These are phyloP conservation scores for Camellia granthamiana DNA, from an alignment of 148 eudicot species.

Conservation along the genomic window DNA sequence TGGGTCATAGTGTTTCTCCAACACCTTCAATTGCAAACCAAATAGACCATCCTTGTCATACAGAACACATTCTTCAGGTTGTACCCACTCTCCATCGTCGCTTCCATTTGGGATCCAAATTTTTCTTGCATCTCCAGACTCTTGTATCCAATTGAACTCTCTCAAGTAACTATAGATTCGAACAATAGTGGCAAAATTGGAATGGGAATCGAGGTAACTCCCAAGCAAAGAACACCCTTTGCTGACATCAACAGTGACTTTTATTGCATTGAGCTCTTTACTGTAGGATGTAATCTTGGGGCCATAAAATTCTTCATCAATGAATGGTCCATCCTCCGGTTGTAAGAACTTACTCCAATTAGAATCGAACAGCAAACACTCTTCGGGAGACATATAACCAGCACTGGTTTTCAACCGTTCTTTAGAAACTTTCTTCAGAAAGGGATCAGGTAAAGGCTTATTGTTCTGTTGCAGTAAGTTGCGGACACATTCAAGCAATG, in stretches of 20 bases:
- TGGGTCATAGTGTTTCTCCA: slow-evolving; percentile 42
- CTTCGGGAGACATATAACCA: slow-evolving; percentile 48
- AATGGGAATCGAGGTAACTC: slow-evolving; percentile 29
- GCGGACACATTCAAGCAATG: slow-evolving; percentile 45
- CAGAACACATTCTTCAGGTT: slow-evolving; percentile 48
- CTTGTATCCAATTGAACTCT: slow-evolving; percentile 36
- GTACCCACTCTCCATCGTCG: slow-evolving; percentile 47
- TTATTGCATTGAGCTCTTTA: slow-evolving; percentile 44
- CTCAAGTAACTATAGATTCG: slow-evolving; percentile 43
- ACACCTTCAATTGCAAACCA: slow-evolving; percentile 31
- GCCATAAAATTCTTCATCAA: slow-evolving; percentile 61
- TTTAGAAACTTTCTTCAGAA: slow-evolving; percentile 20
- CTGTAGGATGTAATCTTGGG: slow-evolving; percentile 26
- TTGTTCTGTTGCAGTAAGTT: neutral
- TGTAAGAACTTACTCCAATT: slow-evolving; percentile 27
- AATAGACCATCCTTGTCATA: slow-evolving; percentile 47
- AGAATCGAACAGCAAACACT: slow-evolving; percentile 40
- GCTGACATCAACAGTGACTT: slow-evolving; percentile 33
- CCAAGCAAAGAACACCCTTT: slow-evolving; percentile 40
- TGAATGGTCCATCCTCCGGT: slow-evolving; percentile 54
- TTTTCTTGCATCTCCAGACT: neutral
- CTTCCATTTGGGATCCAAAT: slow-evolving; percentile 52
- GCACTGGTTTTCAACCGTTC: slow-evolving; percentile 54
- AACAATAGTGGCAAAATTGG: slow-evolving; percentile 29
- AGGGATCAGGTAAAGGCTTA: slow-evolving; percentile 24